Percentiles rank a stretch among this genome's conserved stretches.
Evolutionary conservation across 345 rosid genomes (phyloP).

Genomic region (Hypericum androsaemum): DNA sequence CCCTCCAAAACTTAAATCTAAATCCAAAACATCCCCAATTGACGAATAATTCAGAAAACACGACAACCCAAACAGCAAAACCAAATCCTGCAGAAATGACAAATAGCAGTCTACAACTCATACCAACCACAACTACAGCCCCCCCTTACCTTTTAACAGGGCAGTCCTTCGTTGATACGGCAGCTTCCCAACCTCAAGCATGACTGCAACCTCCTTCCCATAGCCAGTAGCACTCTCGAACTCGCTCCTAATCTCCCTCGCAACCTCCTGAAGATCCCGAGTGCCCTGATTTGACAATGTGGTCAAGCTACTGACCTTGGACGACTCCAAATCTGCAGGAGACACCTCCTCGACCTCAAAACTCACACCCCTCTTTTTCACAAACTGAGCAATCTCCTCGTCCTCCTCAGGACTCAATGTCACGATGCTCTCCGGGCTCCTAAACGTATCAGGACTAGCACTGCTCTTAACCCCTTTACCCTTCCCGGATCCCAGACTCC

Average conservation of each 20-base stretch:
- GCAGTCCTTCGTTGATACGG: conserved; percentile 61
- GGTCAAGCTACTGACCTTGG: conserved; percentile 51
- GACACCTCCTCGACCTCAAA: conserved; percentile 63
- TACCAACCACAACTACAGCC: neutral
- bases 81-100: neutral
- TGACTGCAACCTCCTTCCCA: conserved; percentile 78
- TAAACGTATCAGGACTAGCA: conserved; percentile 17
- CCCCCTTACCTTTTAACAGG: conserved; percentile 48
- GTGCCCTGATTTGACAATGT: conserved; percentile 58
- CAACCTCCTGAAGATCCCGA: conserved; percentile 77
- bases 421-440: conserved; percentile 35
- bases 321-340: conserved; percentile 39
- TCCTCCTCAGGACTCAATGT: conserved; percentile 45
- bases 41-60: too few species aligned
- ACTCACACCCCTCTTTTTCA: conserved; percentile 55
- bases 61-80: neutral
- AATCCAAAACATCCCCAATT: too few species aligned
- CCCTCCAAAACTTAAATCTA: too few species aligned
- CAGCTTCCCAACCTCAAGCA: conserved; percentile 84
- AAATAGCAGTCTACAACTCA: neutral
- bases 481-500: neutral
- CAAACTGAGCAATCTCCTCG: neutral
- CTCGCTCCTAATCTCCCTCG: conserved; percentile 74
- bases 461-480: conserved; percentile 8
- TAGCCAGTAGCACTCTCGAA: conserved; percentile 64